Evolutionary conservation across 208 protist genomes (phyloP).

Genomic region (Acanthamoeba royreba): DNA sequence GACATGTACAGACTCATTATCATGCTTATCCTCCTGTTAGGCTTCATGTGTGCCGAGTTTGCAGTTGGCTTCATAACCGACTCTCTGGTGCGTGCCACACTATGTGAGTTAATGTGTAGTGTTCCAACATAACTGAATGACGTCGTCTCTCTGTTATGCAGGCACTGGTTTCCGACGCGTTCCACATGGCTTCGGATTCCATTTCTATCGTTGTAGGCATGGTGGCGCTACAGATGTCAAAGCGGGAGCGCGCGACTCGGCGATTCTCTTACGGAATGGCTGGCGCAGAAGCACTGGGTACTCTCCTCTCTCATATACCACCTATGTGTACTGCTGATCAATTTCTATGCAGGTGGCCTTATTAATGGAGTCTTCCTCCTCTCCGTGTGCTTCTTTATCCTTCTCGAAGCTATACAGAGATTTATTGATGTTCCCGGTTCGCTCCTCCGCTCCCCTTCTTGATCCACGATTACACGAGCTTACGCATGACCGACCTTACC

Average conservation of each 20-base stretch:
- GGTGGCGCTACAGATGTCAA: not conserved
- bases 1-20: not conserved
- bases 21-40: not conserved
- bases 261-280: not conserved
- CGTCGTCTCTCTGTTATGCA: no score
- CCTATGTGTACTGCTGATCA: not conserved
- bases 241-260: not conserved
- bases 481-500: no score
- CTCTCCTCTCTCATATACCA: not conserved
- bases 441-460: not conserved
- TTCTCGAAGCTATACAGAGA: slow-evolving; percentile 69
- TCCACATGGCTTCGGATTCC: not conserved
- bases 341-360: slow-evolving; percentile 26
- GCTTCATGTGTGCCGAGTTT: not conserved
- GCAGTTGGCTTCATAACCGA: not conserved
- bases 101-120: not conserved
- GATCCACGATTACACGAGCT: no score
- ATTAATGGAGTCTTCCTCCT: slow-evolving; percentile 78
- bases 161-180: not conserved
- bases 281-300: not conserved
- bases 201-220: not conserved
- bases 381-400: slow-evolving; percentile 73
- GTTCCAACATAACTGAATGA: no score
- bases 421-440: slow-evolving; percentile 49
- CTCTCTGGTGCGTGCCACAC: not conserved